Base-by-base conservation (phyloP, 306 rosid genomes). In the Cercis canadensis region DNA sequence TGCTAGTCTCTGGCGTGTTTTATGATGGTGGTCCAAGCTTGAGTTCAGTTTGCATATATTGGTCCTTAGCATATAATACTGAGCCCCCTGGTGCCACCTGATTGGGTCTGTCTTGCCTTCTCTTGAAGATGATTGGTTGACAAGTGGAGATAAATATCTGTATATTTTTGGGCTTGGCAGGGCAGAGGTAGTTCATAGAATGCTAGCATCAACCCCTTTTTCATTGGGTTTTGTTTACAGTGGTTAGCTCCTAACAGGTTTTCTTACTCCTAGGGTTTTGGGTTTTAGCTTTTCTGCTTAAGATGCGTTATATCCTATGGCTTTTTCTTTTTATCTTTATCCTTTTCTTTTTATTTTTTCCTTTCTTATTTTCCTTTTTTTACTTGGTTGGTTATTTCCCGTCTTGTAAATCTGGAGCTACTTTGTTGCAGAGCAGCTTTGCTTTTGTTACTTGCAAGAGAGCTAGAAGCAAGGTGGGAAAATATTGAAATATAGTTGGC, bases 401-500 rank as follows among this genome's bases (percentile, higher is more conserved):
- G 49, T 80, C 92, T 80, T 85, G 93, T 92, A 92, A 85, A 83
- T 88, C 89, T 79, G 64, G 88, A 45, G 74, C 87, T 77, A 80
- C 82, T 66, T 77, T 59, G 76, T 81, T 62, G 88, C 75, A 57
- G 86, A 79, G 88, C 79, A 74, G 74, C 75, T 74, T 73, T 78
- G 60, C 83, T 74, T 72, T 82, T 87, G 79, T 85, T 69, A 75
- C 67, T 86, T 75, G 80, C 76, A 67, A 78, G 90, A 71, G 87
- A 79, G 91, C 86, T 85, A 84, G 93, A 80, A 81, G 86, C 92
- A 87, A 84, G 96, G 83, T 86, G 88, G 97, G 96, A 75, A 86
- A 79, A 83, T 86, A 84, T 75, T 84, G 83, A 87, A 87, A 82
- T 88, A 88, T 85, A 88, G 86, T 78, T 80, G 67, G 81, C 13